Percentiles rank a stretch among this genome's conserved stretches.
These are phyloP conservation scores for Harrya chromipes DNA, from an alignment of 768 basidiomycete species.

Conservation along the genomic window DNA sequence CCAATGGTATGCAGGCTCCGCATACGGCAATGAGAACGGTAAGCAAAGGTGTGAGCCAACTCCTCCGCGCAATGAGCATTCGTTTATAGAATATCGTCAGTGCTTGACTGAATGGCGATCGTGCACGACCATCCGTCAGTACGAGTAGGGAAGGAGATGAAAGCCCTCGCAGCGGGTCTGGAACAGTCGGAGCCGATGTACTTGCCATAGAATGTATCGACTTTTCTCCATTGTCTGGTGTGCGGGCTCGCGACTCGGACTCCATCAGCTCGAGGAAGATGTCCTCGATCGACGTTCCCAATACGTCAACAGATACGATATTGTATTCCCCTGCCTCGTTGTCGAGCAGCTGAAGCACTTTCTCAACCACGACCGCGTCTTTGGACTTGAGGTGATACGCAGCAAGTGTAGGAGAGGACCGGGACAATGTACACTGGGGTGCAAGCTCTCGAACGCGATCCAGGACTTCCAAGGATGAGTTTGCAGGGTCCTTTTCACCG, in stretches of 20 bases:
- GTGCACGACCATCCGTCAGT: conserved; percentile 46
- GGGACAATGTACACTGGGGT: conserved; percentile 42
- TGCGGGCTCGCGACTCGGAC: conserved; percentile 21
- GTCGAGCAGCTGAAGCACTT: conserved; percentile 56
- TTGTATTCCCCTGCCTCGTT: conserved; percentile 34
- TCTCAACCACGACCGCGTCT: conserved; percentile 51
- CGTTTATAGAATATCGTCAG: conserved; percentile 75
- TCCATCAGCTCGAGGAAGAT: conserved; percentile 76
- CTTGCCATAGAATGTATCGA: conserved; percentile 12
- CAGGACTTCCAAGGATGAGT: conserved; percentile 33
- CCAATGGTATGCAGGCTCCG: conserved; percentile 63
- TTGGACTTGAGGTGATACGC: conserved; percentile 60
- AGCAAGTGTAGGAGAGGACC: conserved; percentile 41
- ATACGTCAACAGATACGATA: conserved; percentile 58
- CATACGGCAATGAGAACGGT: conserved; percentile 52
- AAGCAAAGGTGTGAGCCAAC: conserved; percentile 65
- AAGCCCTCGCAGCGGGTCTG: conserved; percentile 1
- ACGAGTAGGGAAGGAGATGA: conserved; percentile 10
- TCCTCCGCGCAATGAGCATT: conserved; percentile 55
- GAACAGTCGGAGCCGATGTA: background rate
- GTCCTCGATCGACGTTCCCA: conserved; percentile 77
- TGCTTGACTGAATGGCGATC: conserved; percentile 61
- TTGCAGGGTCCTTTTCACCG: conserved; percentile 19
- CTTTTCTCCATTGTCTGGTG: conserved; percentile 27
- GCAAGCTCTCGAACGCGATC: conserved; percentile 42